These are phyloP conservation scores for Mollisiaceae sp. DNA, from an alignment of 2,329 filamentous ascomycete genomes.

Conservation along the genomic window DNA sequence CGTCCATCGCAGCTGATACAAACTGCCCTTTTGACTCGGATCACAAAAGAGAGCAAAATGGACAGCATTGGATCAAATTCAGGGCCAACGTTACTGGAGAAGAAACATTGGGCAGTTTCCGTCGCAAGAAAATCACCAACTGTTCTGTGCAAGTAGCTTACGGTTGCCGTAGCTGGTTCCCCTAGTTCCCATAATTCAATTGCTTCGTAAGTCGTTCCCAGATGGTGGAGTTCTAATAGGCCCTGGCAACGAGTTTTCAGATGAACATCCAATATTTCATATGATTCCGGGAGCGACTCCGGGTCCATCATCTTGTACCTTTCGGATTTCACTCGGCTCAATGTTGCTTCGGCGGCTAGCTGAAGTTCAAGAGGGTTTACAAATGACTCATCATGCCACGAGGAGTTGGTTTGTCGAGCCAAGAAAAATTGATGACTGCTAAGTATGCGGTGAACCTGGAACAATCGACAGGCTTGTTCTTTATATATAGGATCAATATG, in stretches of 20 bases:
- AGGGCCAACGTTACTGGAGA: not conserved
- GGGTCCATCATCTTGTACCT: not conserved
- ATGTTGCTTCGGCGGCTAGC: not conserved
- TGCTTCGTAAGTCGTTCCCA: not conserved
- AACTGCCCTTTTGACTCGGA: not conserved
- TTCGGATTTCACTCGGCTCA: not conserved
- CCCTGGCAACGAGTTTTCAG: not conserved
- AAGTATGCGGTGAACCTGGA: conserved; percentile 11
- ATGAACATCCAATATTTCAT: not conserved
- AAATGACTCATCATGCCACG: not conserved
- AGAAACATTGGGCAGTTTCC: not conserved
- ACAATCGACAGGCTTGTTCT: conserved; percentile 27
- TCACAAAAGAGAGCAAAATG: not conserved
- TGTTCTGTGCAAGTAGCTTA: not conserved
- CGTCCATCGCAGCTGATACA: not conserved
- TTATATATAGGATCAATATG: conserved; percentile 28
- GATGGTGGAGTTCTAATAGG: not conserved
- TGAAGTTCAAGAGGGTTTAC: not conserved
- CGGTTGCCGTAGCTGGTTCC: not conserved
- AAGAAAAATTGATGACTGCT: not conserved
- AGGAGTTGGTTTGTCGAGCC: not conserved
- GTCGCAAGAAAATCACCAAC: not conserved
- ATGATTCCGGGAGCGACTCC: not conserved
- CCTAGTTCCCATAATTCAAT: not conserved
- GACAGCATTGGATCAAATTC: not conserved